A percentile compares a stretch with the other conserved stretches of the same genome.
Evolutionary conservation across 768 basidiomycete genomes (phyloP).

Genomic region (Fistulinella prunicolor): DNA sequence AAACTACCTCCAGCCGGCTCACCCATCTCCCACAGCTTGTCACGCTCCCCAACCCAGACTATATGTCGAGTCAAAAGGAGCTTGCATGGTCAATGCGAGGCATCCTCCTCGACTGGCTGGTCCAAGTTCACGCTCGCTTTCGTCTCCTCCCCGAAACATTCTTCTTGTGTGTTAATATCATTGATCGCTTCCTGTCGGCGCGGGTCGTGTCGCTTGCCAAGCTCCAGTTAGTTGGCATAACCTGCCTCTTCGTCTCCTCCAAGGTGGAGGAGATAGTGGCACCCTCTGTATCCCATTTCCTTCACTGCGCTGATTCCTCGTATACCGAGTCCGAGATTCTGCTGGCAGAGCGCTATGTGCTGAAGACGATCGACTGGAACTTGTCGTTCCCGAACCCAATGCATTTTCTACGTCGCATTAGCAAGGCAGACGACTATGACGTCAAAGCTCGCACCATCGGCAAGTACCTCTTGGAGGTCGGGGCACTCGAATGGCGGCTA

Average conservation of each 20-base stretch:
- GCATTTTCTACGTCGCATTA: constrained; percentile 82
- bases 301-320: constrained; percentile 73
- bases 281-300: constrained; percentile 79
- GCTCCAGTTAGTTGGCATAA: constrained; percentile 88
- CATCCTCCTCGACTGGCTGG: constrained; percentile 89
- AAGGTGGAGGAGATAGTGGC: constrained; percentile 94
- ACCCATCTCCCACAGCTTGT: constrained; percentile 45
- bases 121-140: constrained; percentile 88
- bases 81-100: constrained; percentile 89
- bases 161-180: constrained; percentile 84
- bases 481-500: constrained; percentile 76
- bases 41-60: constrained; percentile 80
- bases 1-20: neutral
- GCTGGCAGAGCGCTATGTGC: constrained; percentile 84
- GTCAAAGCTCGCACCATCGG: constrained; percentile 81
- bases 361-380: constrained; percentile 85
- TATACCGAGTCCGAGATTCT: constrained; percentile 80
- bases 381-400: constrained; percentile 85
- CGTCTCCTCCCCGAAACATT: constrained; percentile 86
- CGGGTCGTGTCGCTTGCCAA: constrained; percentile 79
- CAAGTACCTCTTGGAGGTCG: constrained; percentile 89
- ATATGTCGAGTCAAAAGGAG: constrained; percentile 81
- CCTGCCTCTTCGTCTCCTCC: constrained; percentile 82
- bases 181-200: constrained; percentile 68
- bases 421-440: constrained; percentile 93